Conservation (phyloP, 2,329 filamentous ascomycete species). For the Ophiostoma quercus region DNA sequence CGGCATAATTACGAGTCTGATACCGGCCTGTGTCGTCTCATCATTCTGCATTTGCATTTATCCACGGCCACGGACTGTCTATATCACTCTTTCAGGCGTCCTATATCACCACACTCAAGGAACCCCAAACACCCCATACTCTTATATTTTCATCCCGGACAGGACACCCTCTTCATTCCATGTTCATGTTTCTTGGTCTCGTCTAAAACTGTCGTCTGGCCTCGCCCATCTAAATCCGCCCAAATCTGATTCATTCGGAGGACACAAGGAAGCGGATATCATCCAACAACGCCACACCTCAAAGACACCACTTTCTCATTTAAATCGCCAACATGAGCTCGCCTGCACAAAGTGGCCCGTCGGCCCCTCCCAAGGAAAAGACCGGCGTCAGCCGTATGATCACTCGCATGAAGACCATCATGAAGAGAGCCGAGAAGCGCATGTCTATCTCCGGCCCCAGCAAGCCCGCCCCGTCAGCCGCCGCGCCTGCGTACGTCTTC, state of each 20-base stretch:
- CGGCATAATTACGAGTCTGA: background rate
- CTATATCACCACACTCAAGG: background rate
- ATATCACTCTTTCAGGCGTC: background rate
- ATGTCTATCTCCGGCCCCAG: slow-evolving; percentile 28
- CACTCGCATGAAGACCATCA: slow-evolving; percentile 46
- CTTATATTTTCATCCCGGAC: background rate
- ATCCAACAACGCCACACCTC: background rate
- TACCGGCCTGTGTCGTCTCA: background rate
- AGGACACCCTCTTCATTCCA: background rate
- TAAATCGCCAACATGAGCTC: slow-evolving; percentile 39
- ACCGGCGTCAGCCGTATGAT: slow-evolving; percentile 44
- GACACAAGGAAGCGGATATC: background rate
- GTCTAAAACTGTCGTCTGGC: background rate
- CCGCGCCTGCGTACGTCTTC: slow-evolving; percentile 14
- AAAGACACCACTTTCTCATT: background rate
- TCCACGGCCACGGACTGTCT: background rate
- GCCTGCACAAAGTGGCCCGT: slow-evolving; percentile 37
- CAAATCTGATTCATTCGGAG: background rate
- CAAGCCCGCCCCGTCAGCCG: slow-evolving; percentile 25
- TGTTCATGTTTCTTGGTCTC: background rate
- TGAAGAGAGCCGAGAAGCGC: slow-evolving; percentile 41
- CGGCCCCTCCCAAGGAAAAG: slow-evolving; percentile 39
- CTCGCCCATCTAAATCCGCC: background rate
- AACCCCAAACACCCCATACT: background rate
- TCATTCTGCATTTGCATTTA: background rate